Evolutionary conservation across 805 yeast genomes (phyloP).

Genomic region (Spathaspora hagerdaliae): DNA sequence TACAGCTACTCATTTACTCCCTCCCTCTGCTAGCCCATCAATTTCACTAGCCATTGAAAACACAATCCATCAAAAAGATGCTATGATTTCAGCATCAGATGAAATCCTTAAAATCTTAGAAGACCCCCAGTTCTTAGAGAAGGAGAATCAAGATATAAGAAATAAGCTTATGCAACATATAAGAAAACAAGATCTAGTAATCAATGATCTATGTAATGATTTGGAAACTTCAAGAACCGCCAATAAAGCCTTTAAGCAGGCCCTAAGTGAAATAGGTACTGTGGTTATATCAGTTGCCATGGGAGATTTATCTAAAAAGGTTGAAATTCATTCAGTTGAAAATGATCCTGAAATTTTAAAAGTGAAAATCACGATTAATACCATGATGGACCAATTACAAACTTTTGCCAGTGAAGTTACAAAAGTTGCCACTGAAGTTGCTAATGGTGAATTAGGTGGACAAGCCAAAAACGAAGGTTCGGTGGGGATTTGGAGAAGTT

Average conservation of each 20-base stretch:
- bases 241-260: constrained; percentile 67
- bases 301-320: constrained; percentile 83
- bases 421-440: constrained; percentile 84
- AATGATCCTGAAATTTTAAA: constrained; percentile 75
- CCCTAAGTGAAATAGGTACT: constrained; percentile 75
- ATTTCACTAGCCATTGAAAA: neutral
- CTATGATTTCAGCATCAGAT: constrained; percentile 12
- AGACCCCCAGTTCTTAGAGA: constrained; percentile 32
- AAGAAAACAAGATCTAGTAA: constrained; percentile 24
- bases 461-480: constrained; percentile 83
- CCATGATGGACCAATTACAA: constrained; percentile 86
- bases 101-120: constrained; percentile 33
- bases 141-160: constrained; percentile 27
- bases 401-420: constrained; percentile 79
- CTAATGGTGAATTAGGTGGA: constrained; percentile 87
- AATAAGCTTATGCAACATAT: constrained; percentile 25
- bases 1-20: neutral
- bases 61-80: neutral
- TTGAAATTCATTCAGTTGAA: constrained; percentile 66
- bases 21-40: neutral
- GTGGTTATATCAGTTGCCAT: constrained; percentile 85
- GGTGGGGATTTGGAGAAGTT: constrained; percentile 82
- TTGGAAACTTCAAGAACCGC: constrained; percentile 43
- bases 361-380: constrained; percentile 76
- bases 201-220: constrained; percentile 24